A percentile compares a stretch with the other conserved stretches of the same genome.
phyloP scores from a whole-genome alignment of 345 rosid genomes.

The Brassica cretica region DNA sequence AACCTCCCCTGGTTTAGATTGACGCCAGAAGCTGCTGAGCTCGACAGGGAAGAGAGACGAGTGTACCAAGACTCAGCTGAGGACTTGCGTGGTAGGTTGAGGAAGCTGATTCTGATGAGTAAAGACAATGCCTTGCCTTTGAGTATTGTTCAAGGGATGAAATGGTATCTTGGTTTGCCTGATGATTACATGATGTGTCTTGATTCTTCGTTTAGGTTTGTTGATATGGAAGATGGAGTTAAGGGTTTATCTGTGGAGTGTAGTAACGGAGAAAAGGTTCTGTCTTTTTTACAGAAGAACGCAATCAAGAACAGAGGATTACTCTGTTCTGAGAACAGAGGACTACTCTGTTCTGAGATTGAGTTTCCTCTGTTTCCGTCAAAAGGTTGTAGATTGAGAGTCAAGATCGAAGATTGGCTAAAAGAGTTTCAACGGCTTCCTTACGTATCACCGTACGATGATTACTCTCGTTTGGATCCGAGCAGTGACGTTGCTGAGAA shows the following conservation, averaged over 20 bases:
- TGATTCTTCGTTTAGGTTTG: constrained; percentile 54
- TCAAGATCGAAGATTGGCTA: constrained; percentile 69
- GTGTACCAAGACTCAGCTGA: constrained; percentile 48
- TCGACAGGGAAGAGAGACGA: constrained; percentile 56
- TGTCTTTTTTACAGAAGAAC: constrained; percentile 67
- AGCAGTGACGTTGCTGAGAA: constrained; percentile 76
- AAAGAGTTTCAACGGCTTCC: constrained; percentile 70
- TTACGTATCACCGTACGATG: constrained; percentile 78
- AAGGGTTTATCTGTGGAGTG: constrained; percentile 60
- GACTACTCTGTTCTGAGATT: constrained; percentile 30
- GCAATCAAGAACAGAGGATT: constrained; percentile 43
- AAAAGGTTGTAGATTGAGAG: constrained; percentile 71
- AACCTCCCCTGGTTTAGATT: constrained; percentile 90
- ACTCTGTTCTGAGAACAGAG: constrained; percentile 19
- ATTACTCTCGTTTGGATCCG: constrained; percentile 63
- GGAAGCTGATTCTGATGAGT: constrained; percentile 71
- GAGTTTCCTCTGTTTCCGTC: constrained; percentile 82
- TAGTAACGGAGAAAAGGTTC: constrained; percentile 37
- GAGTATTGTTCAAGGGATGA: constrained; percentile 75
- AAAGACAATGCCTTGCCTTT: constrained; percentile 65
- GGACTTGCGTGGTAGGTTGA: constrained; percentile 60
- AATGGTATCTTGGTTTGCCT: constrained; percentile 84
- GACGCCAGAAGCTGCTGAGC: constrained; percentile 67
- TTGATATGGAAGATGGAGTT: constrained; percentile 73
- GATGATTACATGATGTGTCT: constrained; percentile 55